Conservation (phyloP, 495 filamentous ascomycete genomes). For the Apodospora peruviana region DNA sequence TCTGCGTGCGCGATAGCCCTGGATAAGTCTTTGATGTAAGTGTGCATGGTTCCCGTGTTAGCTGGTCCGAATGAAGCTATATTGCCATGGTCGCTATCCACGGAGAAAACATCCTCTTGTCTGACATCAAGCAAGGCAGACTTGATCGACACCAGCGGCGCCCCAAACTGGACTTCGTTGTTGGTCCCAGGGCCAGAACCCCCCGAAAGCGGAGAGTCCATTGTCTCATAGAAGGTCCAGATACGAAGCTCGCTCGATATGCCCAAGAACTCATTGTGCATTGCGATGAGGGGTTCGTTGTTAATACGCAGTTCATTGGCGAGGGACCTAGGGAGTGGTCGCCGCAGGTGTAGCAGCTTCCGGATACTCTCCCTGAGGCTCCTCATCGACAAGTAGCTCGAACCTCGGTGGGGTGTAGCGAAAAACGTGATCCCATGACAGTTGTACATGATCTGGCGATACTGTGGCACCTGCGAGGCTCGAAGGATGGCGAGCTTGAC, state of each 20-base stretch:
- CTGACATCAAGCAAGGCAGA: conserved; percentile 52
- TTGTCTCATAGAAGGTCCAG: conserved; percentile 63
- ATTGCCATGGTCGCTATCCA: conserved; percentile 54
- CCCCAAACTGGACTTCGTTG: conserved; percentile 41
- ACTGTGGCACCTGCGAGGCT: conserved; percentile 35
- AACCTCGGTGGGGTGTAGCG: conserved; percentile 59
- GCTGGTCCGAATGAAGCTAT: conserved; percentile 52
- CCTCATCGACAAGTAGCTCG: conserved; percentile 56
- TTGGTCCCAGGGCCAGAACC: conserved; percentile 12
- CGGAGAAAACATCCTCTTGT: conserved; percentile 50
- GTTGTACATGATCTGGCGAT: conserved; percentile 42
- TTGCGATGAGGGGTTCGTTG: conserved; percentile 38
- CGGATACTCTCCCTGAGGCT: conserved; percentile 51
- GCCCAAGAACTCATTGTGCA: conserved; percentile 53
- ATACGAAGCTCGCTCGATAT: conserved; percentile 58
- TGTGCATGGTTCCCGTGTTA: conserved; percentile 41
- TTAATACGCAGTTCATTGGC: conserved; percentile 45
- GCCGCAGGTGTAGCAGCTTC: conserved; percentile 49
- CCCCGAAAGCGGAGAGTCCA: conserved; percentile 53
- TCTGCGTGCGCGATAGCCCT: conserved; percentile 39
- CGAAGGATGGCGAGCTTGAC: conserved; percentile 52
- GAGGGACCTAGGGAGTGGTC: conserved; percentile 44
- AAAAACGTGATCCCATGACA: conserved; percentile 61
- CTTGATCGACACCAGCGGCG: conserved; percentile 58
- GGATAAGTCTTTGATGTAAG: conserved; percentile 47